phyloP scores from a whole-genome alignment of 2,329 filamentous ascomycete genomes.

The Arthroderma sp. region DNA sequence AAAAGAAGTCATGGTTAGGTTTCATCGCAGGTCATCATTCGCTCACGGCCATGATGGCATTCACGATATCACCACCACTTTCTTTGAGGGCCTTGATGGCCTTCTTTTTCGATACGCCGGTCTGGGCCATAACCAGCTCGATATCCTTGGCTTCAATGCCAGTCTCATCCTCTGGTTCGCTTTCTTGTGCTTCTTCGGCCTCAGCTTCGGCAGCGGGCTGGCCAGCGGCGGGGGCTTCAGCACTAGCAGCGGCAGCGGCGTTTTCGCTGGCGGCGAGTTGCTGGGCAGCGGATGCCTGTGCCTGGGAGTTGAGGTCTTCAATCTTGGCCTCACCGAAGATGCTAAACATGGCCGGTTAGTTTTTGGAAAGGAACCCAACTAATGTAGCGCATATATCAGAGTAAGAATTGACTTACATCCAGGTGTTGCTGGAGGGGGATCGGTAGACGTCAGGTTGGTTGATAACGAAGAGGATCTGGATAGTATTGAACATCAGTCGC shows the following conservation, averaged over 20 bases:
- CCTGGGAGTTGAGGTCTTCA: constrained; percentile 97
- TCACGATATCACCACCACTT: constrained; percentile 99
- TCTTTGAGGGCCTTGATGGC: constrained; percentile 91
- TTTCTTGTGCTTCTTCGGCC: constrained; percentile 79
- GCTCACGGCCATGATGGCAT: constrained; percentile 98
- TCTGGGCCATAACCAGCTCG: constrained; percentile 97
- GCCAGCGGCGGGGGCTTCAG: constrained; percentile 40
- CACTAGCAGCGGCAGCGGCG: constrained; percentile 43
- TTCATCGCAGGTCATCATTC: constrained; percentile 37
- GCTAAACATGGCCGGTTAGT: constrained; percentile 35
- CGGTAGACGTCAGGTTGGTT: constrained; percentile 99
- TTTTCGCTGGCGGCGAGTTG: constrained; percentile 72
- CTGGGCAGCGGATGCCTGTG: constrained; percentile 88
- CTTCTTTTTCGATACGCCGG: constrained; percentile 93
- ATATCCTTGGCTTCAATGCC: constrained; percentile 99
- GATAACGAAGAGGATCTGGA: constrained; percentile 96
- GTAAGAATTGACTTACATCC: constrained; percentile 61
- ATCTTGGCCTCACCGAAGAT: constrained; percentile 99
- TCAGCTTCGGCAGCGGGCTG: constrained; percentile 57
- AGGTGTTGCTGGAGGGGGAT: constrained; percentile 97
- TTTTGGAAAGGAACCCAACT: neutral
- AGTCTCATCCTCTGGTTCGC: constrained; percentile 86
- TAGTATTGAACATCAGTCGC: constrained; percentile 10
- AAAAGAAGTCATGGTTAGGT: no score
- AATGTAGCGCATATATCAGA: neutral